Conservation (phyloP, 2,329 filamentous ascomycete genomes). For the Aspergillus ochraceoroseus region DNA sequence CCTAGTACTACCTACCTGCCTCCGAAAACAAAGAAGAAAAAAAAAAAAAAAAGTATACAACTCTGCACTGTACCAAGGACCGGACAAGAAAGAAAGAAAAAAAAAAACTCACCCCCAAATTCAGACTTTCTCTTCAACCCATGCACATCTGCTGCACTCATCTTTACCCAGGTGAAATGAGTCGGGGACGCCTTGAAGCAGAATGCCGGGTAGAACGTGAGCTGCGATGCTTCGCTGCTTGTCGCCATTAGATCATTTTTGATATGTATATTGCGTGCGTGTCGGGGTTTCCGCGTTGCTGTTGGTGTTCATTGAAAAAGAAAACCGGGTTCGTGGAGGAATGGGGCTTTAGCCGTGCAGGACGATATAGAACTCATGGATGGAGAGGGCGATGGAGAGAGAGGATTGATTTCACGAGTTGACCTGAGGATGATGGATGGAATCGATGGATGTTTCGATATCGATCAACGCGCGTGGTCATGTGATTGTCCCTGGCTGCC, state of each 20-base stretch:
- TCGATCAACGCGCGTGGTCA: no score
- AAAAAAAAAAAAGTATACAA: conserved; percentile 7
- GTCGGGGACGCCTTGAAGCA: conserved; percentile 59
- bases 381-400: no score
- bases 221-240: conserved; percentile 5
- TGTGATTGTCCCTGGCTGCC: no score
- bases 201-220: conserved; percentile 53
- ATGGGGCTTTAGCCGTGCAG: no score
- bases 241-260: no score
- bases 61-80: no score
- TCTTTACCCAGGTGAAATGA: conserved; percentile 59
- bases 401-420: not conserved
- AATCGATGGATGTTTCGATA: not conserved
- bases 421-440: no score
- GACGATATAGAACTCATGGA: no score
- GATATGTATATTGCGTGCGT: no score
- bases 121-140: conserved; percentile 45
- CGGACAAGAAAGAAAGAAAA: not conserved
- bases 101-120: conserved; percentile 48
- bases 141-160: conserved; percentile 54
- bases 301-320: conserved; percentile 7
- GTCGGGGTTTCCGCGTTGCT: conserved; percentile 18
- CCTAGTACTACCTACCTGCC: no score
- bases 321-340: no score
- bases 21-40: not conserved